Conservation (phyloP, 2,329 filamentous ascomycete genomes). For the Clonostachys sp. region DNA sequence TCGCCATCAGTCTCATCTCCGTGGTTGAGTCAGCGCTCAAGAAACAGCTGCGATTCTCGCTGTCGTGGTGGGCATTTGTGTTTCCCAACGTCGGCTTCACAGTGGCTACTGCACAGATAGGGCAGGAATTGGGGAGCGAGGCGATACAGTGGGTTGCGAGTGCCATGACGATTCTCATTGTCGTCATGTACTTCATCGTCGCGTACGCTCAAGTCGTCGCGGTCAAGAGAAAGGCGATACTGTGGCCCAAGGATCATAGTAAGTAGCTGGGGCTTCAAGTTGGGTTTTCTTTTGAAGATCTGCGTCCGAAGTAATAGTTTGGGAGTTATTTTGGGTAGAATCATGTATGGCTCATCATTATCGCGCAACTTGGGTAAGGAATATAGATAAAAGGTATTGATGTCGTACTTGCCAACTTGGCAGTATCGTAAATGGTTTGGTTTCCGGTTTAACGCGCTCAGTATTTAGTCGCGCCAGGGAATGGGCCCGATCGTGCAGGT, state of each 20-base stretch:
- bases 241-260: background rate
- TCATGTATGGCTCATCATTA: too few relatives aligned
- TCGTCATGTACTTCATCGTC: background rate
- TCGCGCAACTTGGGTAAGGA: too few relatives aligned
- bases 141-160: constrained; percentile 41
- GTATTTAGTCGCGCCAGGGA: too few relatives aligned
- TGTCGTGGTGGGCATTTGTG: constrained; percentile 62
- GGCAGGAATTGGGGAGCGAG: constrained; percentile 38
- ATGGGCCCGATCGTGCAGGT: too few relatives aligned
- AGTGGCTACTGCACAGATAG: constrained; percentile 50
- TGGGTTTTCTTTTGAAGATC: too few relatives aligned
- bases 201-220: background rate
- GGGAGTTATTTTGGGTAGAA: too few relatives aligned
- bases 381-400: too few relatives aligned
- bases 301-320: too few relatives aligned
- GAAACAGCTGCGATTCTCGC: constrained; percentile 43
- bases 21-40: constrained; percentile 9
- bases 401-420: too few relatives aligned
- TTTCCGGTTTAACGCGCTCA: too few relatives aligned
- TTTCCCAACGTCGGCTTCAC: constrained; percentile 60
- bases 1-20: constrained; percentile 30
- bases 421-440: too few relatives aligned
- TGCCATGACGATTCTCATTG: constrained; percentile 38
- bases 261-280: background rate
- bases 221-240: background rate